Conservation (phyloP, 257 asterid genomes). For the Solanum pimpinellifolium region DNA sequence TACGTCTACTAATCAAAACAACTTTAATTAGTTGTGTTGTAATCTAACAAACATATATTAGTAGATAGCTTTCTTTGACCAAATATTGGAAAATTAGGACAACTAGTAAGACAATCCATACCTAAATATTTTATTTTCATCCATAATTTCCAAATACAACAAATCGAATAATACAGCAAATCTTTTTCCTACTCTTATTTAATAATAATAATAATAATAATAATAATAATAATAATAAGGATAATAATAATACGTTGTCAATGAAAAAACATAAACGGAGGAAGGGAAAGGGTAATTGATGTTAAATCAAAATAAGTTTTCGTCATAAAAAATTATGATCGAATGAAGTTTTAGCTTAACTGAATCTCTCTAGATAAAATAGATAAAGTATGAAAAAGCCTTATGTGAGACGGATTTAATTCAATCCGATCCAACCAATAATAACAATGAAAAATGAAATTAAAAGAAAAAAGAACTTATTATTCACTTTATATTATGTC, state of each 20-base stretch:
- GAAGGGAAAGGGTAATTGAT: background rate
- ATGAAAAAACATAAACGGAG: background rate
- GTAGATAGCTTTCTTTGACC: background rate
- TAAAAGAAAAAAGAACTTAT: background rate
- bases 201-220: background rate
- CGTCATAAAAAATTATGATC: background rate
- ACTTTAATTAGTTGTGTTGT: background rate
- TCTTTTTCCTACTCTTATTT: background rate
- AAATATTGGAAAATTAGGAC: background rate
- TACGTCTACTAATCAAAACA: background rate
- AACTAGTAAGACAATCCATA: background rate
- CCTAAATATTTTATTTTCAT: background rate
- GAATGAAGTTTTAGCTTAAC: no score
- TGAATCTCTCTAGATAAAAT: background rate
- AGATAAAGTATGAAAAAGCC: no score
- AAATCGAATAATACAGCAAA: background rate
- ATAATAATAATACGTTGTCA: no score
- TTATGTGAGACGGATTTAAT: no score
- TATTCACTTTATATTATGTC: background rate
- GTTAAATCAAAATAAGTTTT: no score
- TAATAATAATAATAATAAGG: background rate
- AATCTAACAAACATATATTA: background rate
- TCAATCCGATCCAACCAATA: no score
- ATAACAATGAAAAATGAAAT: no score
- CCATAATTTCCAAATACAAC: background rate